Percentiles rank a stretch among this genome's conserved stretches.
phyloP scores from a whole-genome alignment of 768 basidiomycete genomes.

The Chalciporus piperatus region DNA sequence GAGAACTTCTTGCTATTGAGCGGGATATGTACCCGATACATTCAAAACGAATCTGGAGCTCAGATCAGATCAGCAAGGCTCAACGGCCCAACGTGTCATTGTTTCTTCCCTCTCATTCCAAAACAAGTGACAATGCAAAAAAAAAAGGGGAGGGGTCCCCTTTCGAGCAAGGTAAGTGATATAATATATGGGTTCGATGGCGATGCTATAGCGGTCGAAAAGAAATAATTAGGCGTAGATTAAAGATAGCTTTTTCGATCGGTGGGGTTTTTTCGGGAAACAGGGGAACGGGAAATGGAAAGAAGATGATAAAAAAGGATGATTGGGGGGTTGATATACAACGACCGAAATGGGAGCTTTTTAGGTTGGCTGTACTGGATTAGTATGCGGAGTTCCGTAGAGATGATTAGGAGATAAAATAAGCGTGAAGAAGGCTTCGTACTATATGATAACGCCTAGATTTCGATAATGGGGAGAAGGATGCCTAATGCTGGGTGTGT shows the following conservation, averaged over 20 bases:
- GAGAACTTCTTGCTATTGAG: too few species aligned
- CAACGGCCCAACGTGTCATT: too few species aligned
- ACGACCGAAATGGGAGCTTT: slow-evolving; percentile 1
- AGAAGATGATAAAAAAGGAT: not conserved
- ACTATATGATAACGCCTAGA: not conserved
- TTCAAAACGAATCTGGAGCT: too few species aligned
- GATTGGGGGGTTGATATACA: slow-evolving; percentile 1
- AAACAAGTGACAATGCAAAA: too few species aligned
- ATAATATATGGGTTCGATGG: too few species aligned
- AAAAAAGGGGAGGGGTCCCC: too few species aligned
- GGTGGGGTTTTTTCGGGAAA: too few species aligned
- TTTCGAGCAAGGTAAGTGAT: too few species aligned
- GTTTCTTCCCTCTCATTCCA: too few species aligned
- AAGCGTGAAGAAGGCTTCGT: not conserved
- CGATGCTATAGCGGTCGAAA: not conserved
- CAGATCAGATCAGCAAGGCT: too few species aligned
- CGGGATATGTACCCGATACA: too few species aligned
- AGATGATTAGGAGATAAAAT: slow-evolving; percentile 3
- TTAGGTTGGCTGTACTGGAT: slow-evolving; percentile 14
- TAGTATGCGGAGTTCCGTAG: slow-evolving; percentile 16
- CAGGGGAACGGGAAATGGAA: not conserved
- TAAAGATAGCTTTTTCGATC: slow-evolving; percentile 1
- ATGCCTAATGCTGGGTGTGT: not conserved
- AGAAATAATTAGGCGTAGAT: slow-evolving; percentile 7
- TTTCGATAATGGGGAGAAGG: not conserved